Percentiles rank a stretch among this genome's conserved stretches.
Conservation (phyloP, 768 basidiomycete species). For the Pisolithus microcarpus region DNA sequence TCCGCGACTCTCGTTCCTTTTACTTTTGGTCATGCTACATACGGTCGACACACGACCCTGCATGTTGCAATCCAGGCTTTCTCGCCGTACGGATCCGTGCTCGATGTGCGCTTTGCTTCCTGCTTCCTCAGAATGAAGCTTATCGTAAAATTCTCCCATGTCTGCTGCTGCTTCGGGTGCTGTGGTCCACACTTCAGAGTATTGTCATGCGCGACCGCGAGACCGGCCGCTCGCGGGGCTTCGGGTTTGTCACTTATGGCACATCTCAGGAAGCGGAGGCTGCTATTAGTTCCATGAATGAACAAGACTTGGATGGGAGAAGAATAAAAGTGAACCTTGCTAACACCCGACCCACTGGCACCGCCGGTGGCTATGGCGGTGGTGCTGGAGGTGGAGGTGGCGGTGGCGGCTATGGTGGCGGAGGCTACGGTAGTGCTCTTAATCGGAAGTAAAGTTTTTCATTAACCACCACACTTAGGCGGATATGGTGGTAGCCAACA, state of each 20-base stretch:
- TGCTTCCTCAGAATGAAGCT: constrained; percentile 17
- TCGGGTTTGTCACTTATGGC: constrained; percentile 87
- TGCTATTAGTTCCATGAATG: constrained; percentile 75
- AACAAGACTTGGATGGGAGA: constrained; percentile 90
- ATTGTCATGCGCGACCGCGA: constrained; percentile 99
- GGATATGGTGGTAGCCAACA: background rate
- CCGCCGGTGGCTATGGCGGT: constrained; percentile 27
- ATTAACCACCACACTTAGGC: background rate
- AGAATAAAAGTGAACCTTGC: constrained; percentile 85
- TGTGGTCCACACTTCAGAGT: constrained; percentile 45
- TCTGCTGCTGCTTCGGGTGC: constrained; percentile 22
- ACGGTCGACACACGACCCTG: constrained; percentile 6
- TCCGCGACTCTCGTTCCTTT: constrained; percentile 23
- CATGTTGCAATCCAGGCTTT: constrained; percentile 59
- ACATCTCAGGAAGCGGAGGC: constrained; percentile 57
- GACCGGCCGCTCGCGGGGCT: constrained; percentile 93
- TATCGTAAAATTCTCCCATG: constrained; percentile 8
- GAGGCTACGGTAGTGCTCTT: background rate
- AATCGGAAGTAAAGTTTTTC: background rate
- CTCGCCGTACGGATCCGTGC: constrained; percentile 68
- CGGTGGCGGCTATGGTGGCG: background rate
- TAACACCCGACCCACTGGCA: constrained; percentile 55
- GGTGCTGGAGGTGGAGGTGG: constrained; percentile 24
- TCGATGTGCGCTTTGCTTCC: constrained; percentile 75
- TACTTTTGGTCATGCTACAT: constrained; percentile 8